phyloP scores from a whole-genome alignment of 345 rosid genomes.

The Lumnitzera racemosa region DNA sequence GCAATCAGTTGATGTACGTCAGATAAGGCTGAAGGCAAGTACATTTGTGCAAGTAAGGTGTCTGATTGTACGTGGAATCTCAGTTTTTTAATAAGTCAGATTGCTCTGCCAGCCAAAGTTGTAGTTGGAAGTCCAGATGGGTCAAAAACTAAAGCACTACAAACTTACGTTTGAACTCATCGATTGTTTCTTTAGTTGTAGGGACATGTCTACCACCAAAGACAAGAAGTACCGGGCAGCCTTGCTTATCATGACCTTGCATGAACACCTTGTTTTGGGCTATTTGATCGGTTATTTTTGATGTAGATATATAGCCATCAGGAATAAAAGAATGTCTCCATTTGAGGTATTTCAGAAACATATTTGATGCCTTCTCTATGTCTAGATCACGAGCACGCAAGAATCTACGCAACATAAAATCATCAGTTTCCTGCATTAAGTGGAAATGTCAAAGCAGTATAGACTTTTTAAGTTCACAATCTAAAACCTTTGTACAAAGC shows the following conservation, averaged over 20 bases:
- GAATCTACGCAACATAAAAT: slow-evolving; percentile 72
- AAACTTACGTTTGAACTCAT: slow-evolving; percentile 72
- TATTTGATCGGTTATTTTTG: slow-evolving; percentile 52
- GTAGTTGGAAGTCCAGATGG: background rate
- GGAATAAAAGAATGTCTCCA: slow-evolving; percentile 61
- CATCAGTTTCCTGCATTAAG: slow-evolving; percentile 59
- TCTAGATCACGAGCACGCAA: slow-evolving; percentile 81
- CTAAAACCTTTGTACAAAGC: background rate
- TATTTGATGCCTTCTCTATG: slow-evolving; percentile 69
- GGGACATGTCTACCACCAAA: slow-evolving; percentile 63
- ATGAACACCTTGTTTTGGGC: slow-evolving; percentile 59
- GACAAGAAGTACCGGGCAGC: slow-evolving; percentile 55
- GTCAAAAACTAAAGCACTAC: background rate
- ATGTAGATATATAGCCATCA: slow-evolving; percentile 41
- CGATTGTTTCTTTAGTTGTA: slow-evolving; percentile 39
- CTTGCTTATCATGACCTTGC: slow-evolving; percentile 70
- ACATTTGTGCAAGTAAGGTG: background rate
- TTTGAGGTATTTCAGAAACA: slow-evolving; percentile 61
- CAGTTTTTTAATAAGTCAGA: too few species aligned
- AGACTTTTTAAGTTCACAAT: background rate
- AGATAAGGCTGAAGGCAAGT: background rate
- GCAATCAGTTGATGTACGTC: background rate
- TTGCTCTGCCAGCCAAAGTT: background rate
- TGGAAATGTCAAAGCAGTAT: background rate
- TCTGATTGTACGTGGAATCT: background rate